A percentile compares a stretch with the other conserved stretches of the same genome.
These are phyloP conservation scores for Diaporthe ampelina DNA, from an alignment of 2,329 filamentous ascomycete species.

Conservation along the genomic window DNA sequence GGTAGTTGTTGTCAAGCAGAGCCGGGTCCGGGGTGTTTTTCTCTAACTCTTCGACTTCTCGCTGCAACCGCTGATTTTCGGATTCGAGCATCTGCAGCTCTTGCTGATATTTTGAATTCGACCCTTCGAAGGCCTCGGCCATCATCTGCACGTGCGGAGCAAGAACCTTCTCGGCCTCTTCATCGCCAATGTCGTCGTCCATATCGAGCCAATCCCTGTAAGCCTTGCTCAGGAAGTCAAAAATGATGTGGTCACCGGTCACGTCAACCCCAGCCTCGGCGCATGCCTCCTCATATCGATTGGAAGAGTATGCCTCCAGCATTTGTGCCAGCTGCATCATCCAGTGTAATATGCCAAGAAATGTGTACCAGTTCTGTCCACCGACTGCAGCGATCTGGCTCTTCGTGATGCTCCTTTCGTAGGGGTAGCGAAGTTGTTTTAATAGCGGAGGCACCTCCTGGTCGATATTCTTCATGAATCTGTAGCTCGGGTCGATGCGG, in stretches of 20 bases:
- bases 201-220: slow-evolving; percentile 96
- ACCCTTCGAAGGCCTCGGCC: slow-evolving; percentile 87
- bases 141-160: slow-evolving; percentile 89
- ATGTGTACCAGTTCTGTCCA: slow-evolving; percentile 96
- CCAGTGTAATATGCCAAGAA: slow-evolving; percentile 95
- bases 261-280: slow-evolving; percentile 90
- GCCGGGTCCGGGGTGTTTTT: slow-evolving; percentile 87
- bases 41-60: slow-evolving; percentile 91
- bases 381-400: slow-evolving; percentile 95
- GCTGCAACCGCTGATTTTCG: slow-evolving; percentile 83
- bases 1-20: slow-evolving; percentile 87
- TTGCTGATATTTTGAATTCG: slow-evolving; percentile 86
- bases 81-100: slow-evolving; percentile 89
- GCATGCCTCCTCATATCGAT: slow-evolving; percentile 91
- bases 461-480: slow-evolving; percentile 94
- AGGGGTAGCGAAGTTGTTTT: slow-evolving; percentile 95
- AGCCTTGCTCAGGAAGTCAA: slow-evolving; percentile 88
- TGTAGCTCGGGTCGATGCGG: slow-evolving; percentile 93
- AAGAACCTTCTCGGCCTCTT: slow-evolving; percentile 83
- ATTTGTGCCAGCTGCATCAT: slow-evolving; percentile 98
- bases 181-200: slow-evolving; percentile 88
- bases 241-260: slow-evolving; percentile 91
- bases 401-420: slow-evolving; percentile 95
- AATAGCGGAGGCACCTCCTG: slow-evolving; percentile 93
- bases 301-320: slow-evolving; percentile 84